These are phyloP conservation scores for Cicer chorassanicum DNA, from an alignment of 306 rosid species.

Conservation along the genomic window DNA sequence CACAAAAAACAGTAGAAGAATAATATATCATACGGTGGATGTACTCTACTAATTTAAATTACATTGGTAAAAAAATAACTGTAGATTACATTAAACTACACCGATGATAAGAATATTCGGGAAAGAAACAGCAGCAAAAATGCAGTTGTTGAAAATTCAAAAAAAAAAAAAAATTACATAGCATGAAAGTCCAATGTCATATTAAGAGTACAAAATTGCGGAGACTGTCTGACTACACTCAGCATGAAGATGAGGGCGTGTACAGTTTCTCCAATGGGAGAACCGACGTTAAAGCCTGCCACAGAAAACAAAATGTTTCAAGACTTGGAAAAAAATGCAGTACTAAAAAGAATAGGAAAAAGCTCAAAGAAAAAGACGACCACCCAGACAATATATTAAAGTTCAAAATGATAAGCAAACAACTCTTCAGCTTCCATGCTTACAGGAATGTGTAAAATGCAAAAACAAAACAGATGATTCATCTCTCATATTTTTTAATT, in stretches of 20 bases:
- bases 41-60: not conserved
- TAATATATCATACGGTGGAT: constrained; percentile 2
- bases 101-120: not conserved
- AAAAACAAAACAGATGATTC: too few species aligned
- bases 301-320: constrained; percentile 19
- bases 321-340: constrained; percentile 24
- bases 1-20: not conserved
- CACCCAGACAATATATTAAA: not conserved
- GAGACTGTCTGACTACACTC: not conserved
- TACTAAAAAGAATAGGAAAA: not conserved
- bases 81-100: not conserved
- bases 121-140: not conserved
- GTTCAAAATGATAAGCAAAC: not conserved
- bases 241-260: constrained; percentile 7
- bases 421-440: not conserved
- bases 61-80: not conserved
- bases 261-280: constrained; percentile 8
- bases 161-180: not conserved
- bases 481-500: too few species aligned
- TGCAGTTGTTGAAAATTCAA: not conserved
- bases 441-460: too few species aligned
- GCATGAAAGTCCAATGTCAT: not conserved
- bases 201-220: constrained; percentile 14
- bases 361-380: not conserved
- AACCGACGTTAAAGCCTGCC: constrained; percentile 13